A percentile compares a stretch with the other conserved stretches of the same genome.
phyloP scores from a whole-genome alignment of 139 green algal species.

The Spirogloea muscicola region DNA sequence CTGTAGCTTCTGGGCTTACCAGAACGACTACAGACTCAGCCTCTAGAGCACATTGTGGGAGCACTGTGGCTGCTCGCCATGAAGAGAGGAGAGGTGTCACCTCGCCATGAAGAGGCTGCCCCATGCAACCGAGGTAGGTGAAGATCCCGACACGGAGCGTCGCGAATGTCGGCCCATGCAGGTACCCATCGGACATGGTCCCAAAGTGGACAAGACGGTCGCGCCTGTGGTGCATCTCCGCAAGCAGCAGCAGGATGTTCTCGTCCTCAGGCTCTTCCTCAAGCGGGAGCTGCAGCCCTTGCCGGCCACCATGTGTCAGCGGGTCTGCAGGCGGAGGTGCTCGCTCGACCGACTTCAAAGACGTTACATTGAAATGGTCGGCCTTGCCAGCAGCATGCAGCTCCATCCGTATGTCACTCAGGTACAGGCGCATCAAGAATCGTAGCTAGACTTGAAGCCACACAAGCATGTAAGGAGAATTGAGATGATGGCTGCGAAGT shows the following conservation, averaged over 20 bases:
- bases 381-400: background rate
- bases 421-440: background rate
- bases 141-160: background rate
- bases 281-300: background rate
- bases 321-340: no score
- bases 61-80: background rate
- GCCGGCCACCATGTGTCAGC: conserved; percentile 1
- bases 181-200: background rate
- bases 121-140: background rate
- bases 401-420: background rate
- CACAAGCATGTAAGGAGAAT: background rate
- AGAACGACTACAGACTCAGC: no score
- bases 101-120: background rate
- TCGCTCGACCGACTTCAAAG: no score
- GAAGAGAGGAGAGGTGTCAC: background rate
- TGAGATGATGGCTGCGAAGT: background rate
- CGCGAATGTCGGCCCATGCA: conserved; percentile 1
- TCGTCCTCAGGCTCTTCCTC: background rate
- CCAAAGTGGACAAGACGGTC: background rate
- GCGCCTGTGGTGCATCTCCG: background rate
- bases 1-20: no score
- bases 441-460: background rate
- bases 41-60: no score
- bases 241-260: background rate
- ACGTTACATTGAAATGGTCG: background rate